Base-by-base conservation (phyloP, 768 basidiomycete genomes). In the Agaricus blazei region DNA sequence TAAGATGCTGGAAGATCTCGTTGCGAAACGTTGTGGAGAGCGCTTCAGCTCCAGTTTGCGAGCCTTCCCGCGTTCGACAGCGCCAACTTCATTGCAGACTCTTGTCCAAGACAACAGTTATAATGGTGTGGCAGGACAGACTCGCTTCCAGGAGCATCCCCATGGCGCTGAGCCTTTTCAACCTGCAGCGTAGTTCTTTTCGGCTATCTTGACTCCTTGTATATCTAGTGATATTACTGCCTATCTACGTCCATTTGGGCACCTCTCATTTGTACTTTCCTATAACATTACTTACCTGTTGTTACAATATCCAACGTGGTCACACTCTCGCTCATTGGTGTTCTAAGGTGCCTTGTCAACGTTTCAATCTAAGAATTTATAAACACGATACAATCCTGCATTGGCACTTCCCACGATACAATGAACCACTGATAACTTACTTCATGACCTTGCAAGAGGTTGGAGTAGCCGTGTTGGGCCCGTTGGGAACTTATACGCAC, bases 401-500 rank as follows among this genome's bases (percentile, higher is more conserved):
- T 31, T 28, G 14, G n/a, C 28, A 12, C 28, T 49, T 56, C 54
- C 54, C 54, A 50, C 54, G 54, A 44, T 28, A 43, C 19, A 38
- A 53, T 52, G 52, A 34, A 45, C 19, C 34, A 34, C 53, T 36
- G 51, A 41, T 27, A 28, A 44, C 34, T 43, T 44, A 14, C 48
- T n/a, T 19, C n/a, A 29, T 27, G 37, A 47, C 14, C 26, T 14
- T 56, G 49, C 40, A 54, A 54, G 45, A 58, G 58, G 44, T 51
- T 64, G 60, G 60, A 61, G 70, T 89, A 23, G 80, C 81, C 48
- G 80, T 82, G 63, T 71, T 89, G 41, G 87, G 87, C 7, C 87
- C 87, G 28, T 69, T 76, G 44, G 87, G 87, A 29, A 89, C 87
- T 36, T 88, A 87, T 65, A 79, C 86, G 27, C 87, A 89, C 59